Evolutionary conservation across 352 stramenopile genomes (phyloP).

Genomic region (Aphanomyces astaci): DNA sequence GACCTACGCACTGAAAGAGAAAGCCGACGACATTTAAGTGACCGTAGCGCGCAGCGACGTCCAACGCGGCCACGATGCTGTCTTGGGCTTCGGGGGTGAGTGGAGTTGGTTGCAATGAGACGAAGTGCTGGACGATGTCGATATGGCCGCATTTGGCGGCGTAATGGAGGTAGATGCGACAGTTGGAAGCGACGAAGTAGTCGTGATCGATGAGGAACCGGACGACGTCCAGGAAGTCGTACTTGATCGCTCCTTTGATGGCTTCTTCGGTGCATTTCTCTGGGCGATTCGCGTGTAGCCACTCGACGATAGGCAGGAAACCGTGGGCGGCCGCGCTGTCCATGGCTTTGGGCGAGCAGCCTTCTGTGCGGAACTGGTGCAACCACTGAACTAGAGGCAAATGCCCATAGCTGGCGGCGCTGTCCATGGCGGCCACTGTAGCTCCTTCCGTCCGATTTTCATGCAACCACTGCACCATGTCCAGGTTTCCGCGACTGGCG

Average conservation of each 20-base stretch:
- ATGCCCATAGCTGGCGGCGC: slow-evolving; percentile 27
- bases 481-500: slow-evolving; percentile 26
- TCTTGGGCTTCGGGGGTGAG: not conserved
- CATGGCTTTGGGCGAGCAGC: slow-evolving; percentile 24
- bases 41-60: not conserved
- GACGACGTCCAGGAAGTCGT: slow-evolving; percentile 38
- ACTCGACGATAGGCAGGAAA: slow-evolving; percentile 30
- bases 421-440: slow-evolving; percentile 29
- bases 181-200: slow-evolving; percentile 20
- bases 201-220: slow-evolving; percentile 34
- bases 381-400: slow-evolving; percentile 30
- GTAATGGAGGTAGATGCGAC: not conserved
- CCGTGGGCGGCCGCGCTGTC: slow-evolving; percentile 28
- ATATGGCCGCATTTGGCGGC: slow-evolving; percentile 9
- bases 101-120: not conserved
- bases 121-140: slow-evolving; percentile 11
- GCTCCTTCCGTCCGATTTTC: slow-evolving; percentile 28
- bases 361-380: slow-evolving; percentile 14
- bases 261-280: slow-evolving; percentile 39
- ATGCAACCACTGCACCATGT: slow-evolving; percentile 32
- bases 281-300: slow-evolving; percentile 30
- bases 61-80: not conserved
- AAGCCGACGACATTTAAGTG: not conserved
- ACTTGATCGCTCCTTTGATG: slow-evolving; percentile 38
- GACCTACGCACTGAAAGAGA: not conserved